A percentile compares a stretch with the other conserved stretches of the same genome.
Conservation (phyloP, 2,329 filamentous ascomycete genomes). For the Sporothrix brasiliensis region DNA sequence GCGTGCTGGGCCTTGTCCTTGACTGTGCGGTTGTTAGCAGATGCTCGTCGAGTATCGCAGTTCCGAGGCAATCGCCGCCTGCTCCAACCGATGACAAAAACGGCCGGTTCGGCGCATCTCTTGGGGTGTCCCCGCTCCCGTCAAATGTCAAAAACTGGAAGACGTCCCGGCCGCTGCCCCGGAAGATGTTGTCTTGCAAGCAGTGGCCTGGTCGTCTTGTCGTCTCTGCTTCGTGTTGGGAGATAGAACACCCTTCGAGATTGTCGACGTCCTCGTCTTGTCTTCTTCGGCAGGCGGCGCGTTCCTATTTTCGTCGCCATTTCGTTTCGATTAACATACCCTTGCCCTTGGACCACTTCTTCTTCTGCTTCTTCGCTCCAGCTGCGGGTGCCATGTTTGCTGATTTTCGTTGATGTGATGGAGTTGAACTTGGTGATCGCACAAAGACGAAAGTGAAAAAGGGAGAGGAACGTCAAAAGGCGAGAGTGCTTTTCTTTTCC, state of each 20-base stretch:
- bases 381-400: slow-evolving; percentile 53
- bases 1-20: slow-evolving; percentile 99
- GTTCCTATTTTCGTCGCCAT: not conserved
- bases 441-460: slow-evolving; percentile 29
- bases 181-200: not conserved
- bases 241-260: not conserved
- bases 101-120: not conserved
- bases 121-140: not conserved
- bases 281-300: not conserved
- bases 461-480: slow-evolving; percentile 25
- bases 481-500: slow-evolving; percentile 21
- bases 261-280: slow-evolving; percentile 4
- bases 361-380: slow-evolving; percentile 79
- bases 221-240: not conserved
- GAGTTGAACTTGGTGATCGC: slow-evolving; percentile 35
- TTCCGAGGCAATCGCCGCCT: not conserved
- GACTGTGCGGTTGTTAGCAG: slow-evolving; percentile 54
- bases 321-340: slow-evolving; percentile 60
- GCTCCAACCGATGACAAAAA: not conserved
- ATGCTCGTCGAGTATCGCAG: not conserved
- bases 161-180: not conserved
- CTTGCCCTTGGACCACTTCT: slow-evolving; percentile 71
- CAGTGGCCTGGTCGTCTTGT: not conserved
- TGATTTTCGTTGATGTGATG: slow-evolving; percentile 38
- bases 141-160: not conserved